A percentile compares a stretch with the other conserved stretches of the same genome.
phyloP scores from a whole-genome alignment of 257 asterid species.

The Anisodus acutangulus region DNA sequence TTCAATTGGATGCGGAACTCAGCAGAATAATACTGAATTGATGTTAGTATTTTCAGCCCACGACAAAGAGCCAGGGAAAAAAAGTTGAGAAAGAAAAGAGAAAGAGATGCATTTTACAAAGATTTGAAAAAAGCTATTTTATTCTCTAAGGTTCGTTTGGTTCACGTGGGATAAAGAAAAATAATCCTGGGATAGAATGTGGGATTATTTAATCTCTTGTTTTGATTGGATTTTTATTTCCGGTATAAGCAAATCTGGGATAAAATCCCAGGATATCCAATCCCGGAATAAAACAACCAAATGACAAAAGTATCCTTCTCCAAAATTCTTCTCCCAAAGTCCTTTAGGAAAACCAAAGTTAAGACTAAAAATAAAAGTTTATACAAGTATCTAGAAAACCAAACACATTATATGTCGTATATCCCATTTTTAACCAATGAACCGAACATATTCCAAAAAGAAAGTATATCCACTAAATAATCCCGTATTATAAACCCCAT shows the following conservation, averaged over 20 bases:
- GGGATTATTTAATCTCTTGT: background rate
- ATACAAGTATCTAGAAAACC: background rate
- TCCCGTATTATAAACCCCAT: background rate
- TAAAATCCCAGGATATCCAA: conserved; percentile 2
- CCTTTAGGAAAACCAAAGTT: conserved; percentile 3
- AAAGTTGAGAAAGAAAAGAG: background rate
- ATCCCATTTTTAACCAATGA: background rate
- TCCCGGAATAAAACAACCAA: background rate
- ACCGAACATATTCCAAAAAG: background rate
- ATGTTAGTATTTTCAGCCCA: background rate
- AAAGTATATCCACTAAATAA: background rate
- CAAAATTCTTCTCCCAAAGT: background rate
- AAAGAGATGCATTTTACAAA: background rate
- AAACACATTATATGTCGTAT: background rate
- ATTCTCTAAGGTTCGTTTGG: background rate
- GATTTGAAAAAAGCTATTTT: background rate
- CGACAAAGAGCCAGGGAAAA: background rate
- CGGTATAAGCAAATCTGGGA: background rate
- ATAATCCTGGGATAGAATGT: background rate
- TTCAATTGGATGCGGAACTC: conserved; percentile 5
- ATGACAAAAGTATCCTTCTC: background rate
- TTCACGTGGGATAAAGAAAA: background rate
- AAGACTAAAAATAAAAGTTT: conserved; percentile 2
- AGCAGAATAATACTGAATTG: background rate
- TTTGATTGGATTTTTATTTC: background rate